Base-by-base conservation (phyloP, 1,284 basidiomycete species). In the Ceratobasidium sp. region DNA sequence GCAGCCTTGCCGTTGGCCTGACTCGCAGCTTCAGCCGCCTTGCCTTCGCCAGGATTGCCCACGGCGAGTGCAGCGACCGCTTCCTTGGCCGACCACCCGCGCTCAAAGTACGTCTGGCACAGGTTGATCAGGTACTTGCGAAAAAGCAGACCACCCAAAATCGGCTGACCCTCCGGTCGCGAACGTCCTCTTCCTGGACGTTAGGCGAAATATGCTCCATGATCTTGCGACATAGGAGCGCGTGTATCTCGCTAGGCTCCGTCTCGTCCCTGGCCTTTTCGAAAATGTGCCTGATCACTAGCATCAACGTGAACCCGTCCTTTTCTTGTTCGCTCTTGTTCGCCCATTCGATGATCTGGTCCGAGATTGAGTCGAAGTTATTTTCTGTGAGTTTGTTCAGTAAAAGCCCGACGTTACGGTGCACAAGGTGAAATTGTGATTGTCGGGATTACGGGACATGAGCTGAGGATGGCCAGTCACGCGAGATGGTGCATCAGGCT, bases 311-410 rank as follows among this genome's bases (percentile, higher is more conserved):
- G 74, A 92, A 88, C 3, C 95, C 96, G 79, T 98, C 94, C 79
- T 88, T 92, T 86, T 98, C 96, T 76, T 90, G 87, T 81, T 91
- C 89, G 4, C 92, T 95, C 84, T 90, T 94, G 87, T 98, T 97
- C 52, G 95, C 96, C 93, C 93, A 98, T 18, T 87, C 83, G 76
- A 97, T 91, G 79, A 98, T 95, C 82, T 97, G 94, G 78, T 91
- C 87, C 3, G 92, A 96, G 78, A 98, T 97, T 4, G 92, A 91
- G 77, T 97, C 94, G 85, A 98, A 98, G 80, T 93, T 94, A 84
- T 98, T 94, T 87, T 96, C 91, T 0, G 96, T 97, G 59, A 98
- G 88, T 84, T 97, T 97, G 88, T 98, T 98, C 78, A 99, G 90
- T 74, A 98, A 82, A 62, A 84, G 85, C 83, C 94, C 96, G 84